Conservation (phyloP, 306 rosid species). For the Dryas drummondii region DNA sequence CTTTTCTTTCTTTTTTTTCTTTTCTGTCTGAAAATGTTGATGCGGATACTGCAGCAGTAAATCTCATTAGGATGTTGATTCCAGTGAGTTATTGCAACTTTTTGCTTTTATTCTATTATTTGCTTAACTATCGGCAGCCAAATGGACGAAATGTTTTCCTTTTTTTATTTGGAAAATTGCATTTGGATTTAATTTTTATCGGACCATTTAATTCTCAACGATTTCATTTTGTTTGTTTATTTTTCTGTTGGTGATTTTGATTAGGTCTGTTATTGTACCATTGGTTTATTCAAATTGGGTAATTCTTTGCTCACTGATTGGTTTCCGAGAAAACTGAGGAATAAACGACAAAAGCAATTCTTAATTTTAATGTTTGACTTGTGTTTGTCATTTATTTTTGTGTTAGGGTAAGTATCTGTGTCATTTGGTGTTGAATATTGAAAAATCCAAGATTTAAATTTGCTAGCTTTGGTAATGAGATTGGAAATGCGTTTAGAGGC, state of each 20-base stretch:
- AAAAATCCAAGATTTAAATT: neutral
- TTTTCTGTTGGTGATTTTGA: neutral
- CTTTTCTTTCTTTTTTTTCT: too few relatives aligned
- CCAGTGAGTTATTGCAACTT: neutral
- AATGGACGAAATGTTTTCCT: neutral
- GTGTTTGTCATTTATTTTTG: neutral
- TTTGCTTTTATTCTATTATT: neutral
- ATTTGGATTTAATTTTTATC: neutral
- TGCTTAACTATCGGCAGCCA: neutral
- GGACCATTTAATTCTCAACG: neutral
- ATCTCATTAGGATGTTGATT: constrained; percentile 13
- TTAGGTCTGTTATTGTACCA: neutral
- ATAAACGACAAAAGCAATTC: neutral
- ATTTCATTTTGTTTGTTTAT: neutral
- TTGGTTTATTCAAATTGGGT: neutral
- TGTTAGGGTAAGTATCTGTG: neutral
- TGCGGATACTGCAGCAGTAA: neutral
- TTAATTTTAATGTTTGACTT: neutral
- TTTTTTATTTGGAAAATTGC: neutral
- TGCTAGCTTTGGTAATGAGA: neutral
- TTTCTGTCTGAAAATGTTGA: neutral
- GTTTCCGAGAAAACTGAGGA: constrained; percentile 2
- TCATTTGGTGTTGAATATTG: neutral
- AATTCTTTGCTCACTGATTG: constrained; percentile 2
- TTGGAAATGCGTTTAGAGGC: neutral